Evolutionary conservation across 2,329 filamentous ascomycete genomes (phyloP).

Genomic region (Helminthosporium solani): DNA sequence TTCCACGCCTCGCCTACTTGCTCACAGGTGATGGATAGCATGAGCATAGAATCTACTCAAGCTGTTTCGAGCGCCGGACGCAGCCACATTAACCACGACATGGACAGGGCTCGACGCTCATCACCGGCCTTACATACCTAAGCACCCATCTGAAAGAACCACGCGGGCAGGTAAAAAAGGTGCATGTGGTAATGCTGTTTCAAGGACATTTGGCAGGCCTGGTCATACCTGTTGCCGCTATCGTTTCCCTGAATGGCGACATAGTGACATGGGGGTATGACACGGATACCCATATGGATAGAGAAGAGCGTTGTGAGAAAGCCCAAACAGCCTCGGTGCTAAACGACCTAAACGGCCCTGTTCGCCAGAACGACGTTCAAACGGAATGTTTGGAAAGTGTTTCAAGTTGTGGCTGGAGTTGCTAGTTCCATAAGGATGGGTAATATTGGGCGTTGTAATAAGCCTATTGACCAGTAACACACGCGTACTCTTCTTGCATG

Average conservation of each 20-base stretch:
- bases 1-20: neutral
- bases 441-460: neutral
- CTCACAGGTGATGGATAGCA: slow-evolving; percentile 1
- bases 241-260: slow-evolving; percentile 7
- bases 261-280: slow-evolving; percentile 21
- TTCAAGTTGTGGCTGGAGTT: neutral
- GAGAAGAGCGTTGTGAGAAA: slow-evolving; percentile 6
- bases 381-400: slow-evolving; percentile 7
- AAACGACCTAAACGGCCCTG: slow-evolving; percentile 6
- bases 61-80: slow-evolving; percentile 25
- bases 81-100: slow-evolving; percentile 12
- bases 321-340: slow-evolving; percentile 7
- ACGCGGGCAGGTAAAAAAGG: slow-evolving; percentile 8
- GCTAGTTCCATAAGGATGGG: neutral
- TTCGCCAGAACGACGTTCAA: slow-evolving; percentile 19
- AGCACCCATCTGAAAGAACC: slow-evolving; percentile 6
- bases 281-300: slow-evolving; percentile 20
- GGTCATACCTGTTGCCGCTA: slow-evolving; percentile 9
- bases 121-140: slow-evolving; percentile 17
- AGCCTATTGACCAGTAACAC: neutral
- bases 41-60: slow-evolving; percentile 14
- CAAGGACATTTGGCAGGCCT: slow-evolving; percentile 29
- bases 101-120: slow-evolving; percentile 18
- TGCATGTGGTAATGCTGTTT: slow-evolving; percentile 24
- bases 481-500: too few relatives aligned